A percentile compares a stretch with the other conserved stretches of the same genome.
Evolutionary conservation across 1,139 yeast genomes (phyloP).

Genomic region (Magnusiomyces sp.): DNA sequence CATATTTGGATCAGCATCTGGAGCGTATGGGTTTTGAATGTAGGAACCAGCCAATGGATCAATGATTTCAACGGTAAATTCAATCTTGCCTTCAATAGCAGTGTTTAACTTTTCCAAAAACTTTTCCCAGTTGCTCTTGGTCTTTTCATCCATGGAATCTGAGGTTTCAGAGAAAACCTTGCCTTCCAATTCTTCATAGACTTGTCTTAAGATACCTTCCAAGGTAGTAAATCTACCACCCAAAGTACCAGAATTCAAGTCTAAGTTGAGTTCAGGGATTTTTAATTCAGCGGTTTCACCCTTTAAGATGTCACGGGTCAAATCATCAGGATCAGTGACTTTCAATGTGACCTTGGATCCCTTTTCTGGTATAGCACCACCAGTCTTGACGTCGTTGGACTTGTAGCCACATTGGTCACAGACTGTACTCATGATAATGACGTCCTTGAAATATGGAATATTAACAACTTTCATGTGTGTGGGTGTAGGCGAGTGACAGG

Average conservation of each 20-base stretch:
- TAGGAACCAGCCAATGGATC: conserved; percentile 95
- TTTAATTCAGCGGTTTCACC: conserved; percentile 84
- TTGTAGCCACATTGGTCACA: conserved; percentile 93
- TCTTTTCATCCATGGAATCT: conserved; percentile 80
- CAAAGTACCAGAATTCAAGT: conserved; percentile 90
- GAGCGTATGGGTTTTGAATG: conserved; percentile 95
- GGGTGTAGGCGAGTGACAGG: conserved; percentile 66
- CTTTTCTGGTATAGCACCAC: conserved; percentile 86
- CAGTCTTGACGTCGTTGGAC: conserved; percentile 96
- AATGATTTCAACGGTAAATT: conserved; percentile 79
- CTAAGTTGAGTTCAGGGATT: conserved; percentile 83
- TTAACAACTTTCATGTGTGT: conserved; percentile 96
- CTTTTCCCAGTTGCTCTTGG: conserved; percentile 69
- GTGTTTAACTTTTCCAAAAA: conserved; percentile 69
- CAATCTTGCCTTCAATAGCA: conserved; percentile 76
- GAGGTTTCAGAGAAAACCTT: conserved; percentile 82
- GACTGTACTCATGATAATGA: conserved; percentile 88
- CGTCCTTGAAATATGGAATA: conserved; percentile 97
- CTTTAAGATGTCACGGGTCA: conserved; percentile 88
- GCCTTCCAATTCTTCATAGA: conserved; percentile 75
- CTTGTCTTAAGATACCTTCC: conserved; percentile 88
- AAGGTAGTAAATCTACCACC: conserved; percentile 98
- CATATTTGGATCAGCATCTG: conserved; percentile 97
- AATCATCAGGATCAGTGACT: conserved; percentile 87
- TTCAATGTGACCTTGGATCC: conserved; percentile 69